Evolutionary conservation across 2,329 filamentous ascomycete species (phyloP), one percentile per base, ranked within the genome.

Genomic region (Curvularia sp.): DNA sequence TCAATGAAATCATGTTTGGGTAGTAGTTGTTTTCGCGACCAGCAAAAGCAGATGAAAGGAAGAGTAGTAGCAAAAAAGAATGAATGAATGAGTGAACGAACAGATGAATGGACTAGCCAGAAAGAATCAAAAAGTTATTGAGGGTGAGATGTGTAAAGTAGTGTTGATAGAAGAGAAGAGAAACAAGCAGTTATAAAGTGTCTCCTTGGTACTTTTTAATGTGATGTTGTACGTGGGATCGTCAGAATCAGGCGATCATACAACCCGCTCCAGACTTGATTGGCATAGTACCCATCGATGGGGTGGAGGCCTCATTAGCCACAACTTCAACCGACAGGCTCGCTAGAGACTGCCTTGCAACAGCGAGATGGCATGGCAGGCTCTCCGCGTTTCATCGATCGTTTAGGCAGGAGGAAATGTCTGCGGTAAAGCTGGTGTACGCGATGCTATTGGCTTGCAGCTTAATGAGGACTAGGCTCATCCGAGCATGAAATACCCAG

Each of bases 81-180:
- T 31, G 30, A 44, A 5, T n/a, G 24, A 44, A 44, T 15, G 8
- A 22, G 24, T 15, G 13, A 44, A 44, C 10, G 7, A 28, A 26
- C 42, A 20, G 26, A 44, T 44, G 24, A n/a, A 26, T 28, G 42
- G 42, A 44, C 42, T 44, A 44, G 42, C 42, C 42, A 44, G 42
- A n/a, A n/a, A 28, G 22, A 44, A 28, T 15, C 15, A 44, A 26
- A 44, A 44, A 6, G 24, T 24, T 5, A 6, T 44, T 8, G 42
- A 44, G 24, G 20, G 30, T 31, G 15, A 28, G 24, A 3, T 43
- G 41, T 24, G 22, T 42, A 13, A 13, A 20, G 22, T 44, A 22
- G 13, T 28, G 24, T 28, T 26, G 15, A 44, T 8, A 15, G 5
- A 24, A 28, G 10, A 44, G 42, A 24, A 44, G 42, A 44, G 42